A percentile compares a stretch with the other conserved stretches of the same genome.
Conservation (phyloP, 306 rosid genomes). For the Crataegus laevigata region DNA sequence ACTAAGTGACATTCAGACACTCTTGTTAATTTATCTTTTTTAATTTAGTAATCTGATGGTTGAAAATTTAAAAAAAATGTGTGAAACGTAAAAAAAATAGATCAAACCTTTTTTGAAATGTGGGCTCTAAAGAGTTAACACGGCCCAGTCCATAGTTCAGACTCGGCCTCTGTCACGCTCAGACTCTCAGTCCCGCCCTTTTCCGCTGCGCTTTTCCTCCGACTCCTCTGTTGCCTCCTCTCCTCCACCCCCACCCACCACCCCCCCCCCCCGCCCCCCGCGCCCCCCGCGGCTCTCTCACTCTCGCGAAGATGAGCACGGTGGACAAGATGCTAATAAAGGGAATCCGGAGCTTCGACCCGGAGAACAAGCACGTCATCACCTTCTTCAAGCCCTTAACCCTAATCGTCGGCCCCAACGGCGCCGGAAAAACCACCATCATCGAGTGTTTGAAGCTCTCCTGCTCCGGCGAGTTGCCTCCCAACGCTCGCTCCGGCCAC, state of each 20-base stretch:
- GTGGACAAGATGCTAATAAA: constrained; percentile 93
- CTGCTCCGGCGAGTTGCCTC: constrained; percentile 94
- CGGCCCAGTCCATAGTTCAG: background rate
- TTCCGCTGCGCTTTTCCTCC: background rate
- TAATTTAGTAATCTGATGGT: too few species aligned
- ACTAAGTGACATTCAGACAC: too few species aligned
- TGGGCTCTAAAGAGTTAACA: too few species aligned
- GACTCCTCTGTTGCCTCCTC: too few species aligned
- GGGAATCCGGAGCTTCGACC: constrained; percentile 96
- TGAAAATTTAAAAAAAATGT: too few species aligned
- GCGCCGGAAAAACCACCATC: constrained; percentile 93
- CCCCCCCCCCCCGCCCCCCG: too few species aligned
- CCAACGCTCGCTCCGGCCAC: constrained; percentile 94
- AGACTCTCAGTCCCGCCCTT: background rate
- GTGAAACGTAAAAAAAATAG: too few species aligned
- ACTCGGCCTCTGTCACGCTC: background rate
- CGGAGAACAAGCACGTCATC: constrained; percentile 87
- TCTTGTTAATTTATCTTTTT: too few species aligned
- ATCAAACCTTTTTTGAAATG: too few species aligned
- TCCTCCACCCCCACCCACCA: too few species aligned
- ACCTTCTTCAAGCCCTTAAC: constrained; percentile 95
- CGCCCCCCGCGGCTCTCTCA: too few species aligned
- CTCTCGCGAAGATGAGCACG: constrained; percentile 65
- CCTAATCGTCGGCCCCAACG: constrained; percentile 94
- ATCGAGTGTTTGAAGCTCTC: constrained; percentile 97